Evolutionary conservation across 2,329 filamentous ascomycete genomes (phyloP).

Genomic region (Trichothecium roseum): DNA sequence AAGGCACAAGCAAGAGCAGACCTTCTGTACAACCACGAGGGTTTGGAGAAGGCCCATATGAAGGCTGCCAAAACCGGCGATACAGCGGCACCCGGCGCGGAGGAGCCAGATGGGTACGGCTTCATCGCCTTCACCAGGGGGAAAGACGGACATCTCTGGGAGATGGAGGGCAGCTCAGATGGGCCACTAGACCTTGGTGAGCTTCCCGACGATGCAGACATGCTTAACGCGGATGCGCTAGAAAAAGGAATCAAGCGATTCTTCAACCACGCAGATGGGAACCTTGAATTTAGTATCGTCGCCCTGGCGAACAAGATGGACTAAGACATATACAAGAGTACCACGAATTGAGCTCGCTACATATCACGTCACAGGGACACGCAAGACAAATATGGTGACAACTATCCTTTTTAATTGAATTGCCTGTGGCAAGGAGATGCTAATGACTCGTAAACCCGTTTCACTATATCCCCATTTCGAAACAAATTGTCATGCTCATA

Average conservation of each 20-base stretch:
- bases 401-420: no score
- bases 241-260: slow-evolving; percentile 42
- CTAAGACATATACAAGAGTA: no score
- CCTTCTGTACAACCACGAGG: slow-evolving; percentile 59
- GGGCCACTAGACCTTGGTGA: slow-evolving; percentile 60
- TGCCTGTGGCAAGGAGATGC: no score
- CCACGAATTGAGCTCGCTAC: no score
- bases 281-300: slow-evolving; percentile 27
- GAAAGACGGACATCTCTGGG: slow-evolving; percentile 58
- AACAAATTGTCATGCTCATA: background rate
- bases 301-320: slow-evolving; percentile 18
- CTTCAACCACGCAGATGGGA: slow-evolving; percentile 24
- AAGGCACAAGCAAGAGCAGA: slow-evolving; percentile 52
- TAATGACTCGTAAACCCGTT: slow-evolving; percentile 1
- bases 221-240: slow-evolving; percentile 58
- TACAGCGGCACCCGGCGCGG: slow-evolving; percentile 50
- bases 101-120: slow-evolving; percentile 57
- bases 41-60: slow-evolving; percentile 64
- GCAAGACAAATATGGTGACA: no score
- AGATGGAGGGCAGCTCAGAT: slow-evolving; percentile 65
- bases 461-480: background rate
- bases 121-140: slow-evolving; percentile 74
- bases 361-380: no score
- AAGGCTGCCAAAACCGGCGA: slow-evolving; percentile 59
- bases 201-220: slow-evolving; percentile 46